phyloP scores from a whole-genome alignment of 2,329 filamentous ascomycete genomes.

The Aspergillus ochraceoroseus region DNA sequence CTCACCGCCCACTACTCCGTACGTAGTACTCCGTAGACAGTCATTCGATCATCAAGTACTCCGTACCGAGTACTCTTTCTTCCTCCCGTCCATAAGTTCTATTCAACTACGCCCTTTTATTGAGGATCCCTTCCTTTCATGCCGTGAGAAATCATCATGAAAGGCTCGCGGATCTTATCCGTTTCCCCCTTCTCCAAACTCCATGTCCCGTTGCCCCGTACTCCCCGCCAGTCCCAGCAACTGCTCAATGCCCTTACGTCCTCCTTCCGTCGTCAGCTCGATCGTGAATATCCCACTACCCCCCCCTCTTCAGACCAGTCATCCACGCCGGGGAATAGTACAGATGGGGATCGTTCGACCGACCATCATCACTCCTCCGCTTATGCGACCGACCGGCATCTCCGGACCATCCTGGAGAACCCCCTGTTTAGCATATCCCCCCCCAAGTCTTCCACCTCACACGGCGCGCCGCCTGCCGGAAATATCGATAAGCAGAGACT shows the following conservation, averaged over 20 bases:
- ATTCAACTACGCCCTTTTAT: no score
- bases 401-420: conserved; percentile 39
- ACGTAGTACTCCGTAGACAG: not conserved
- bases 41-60: conserved; percentile 6
- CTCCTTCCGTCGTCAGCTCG: conserved; percentile 60
- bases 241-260: conserved; percentile 57
- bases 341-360: not conserved
- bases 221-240: conserved; percentile 54
- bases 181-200: conserved; percentile 53
- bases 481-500: conserved; percentile 20
- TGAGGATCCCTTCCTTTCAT: not conserved
- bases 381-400: conserved; percentile 37
- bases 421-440: conserved; percentile 42
- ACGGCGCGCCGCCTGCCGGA: conserved; percentile 14
- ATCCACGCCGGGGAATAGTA: conserved; percentile 11
- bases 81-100: not conserved
- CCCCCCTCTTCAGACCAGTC: conserved; percentile 10
- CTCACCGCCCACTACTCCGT: conserved; percentile 14
- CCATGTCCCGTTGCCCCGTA: conserved; percentile 49
- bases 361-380: conserved; percentile 27
- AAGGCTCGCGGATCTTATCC: conserved; percentile 45
- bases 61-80: no score
- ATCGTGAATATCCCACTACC: conserved; percentile 51
- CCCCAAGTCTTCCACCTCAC: conserved; percentile 18
- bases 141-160: conserved; percentile 44